phyloP scores from a whole-genome alignment of 2,329 filamentous ascomycete genomes.

The Cercospora nicotianae region DNA sequence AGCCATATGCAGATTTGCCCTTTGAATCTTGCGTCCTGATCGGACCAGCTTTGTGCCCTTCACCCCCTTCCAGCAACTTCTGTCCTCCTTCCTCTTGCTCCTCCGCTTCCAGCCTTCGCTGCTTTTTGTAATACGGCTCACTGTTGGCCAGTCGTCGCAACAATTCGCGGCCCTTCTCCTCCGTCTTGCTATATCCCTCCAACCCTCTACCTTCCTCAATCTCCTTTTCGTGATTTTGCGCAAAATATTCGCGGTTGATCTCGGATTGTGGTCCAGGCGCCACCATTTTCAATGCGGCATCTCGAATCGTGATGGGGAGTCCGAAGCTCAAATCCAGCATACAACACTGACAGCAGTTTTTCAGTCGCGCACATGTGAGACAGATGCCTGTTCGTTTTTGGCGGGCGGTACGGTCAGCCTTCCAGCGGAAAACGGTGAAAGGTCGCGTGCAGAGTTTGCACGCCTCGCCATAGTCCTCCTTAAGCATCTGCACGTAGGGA shows the following conservation, averaged over 20 bases:
- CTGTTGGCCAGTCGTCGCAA: slow-evolving; percentile 81
- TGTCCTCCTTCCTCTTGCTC: slow-evolving; percentile 40
- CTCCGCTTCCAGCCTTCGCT: slow-evolving; percentile 62
- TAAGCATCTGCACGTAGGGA: slow-evolving; percentile 98
- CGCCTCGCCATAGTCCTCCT: slow-evolving; percentile 82
- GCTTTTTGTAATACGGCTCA: slow-evolving; percentile 93
- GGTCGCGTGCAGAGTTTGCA: slow-evolving; percentile 81
- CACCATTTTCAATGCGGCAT: slow-evolving; percentile 97
- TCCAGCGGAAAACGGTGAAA: slow-evolving; percentile 95
- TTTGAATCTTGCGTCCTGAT: slow-evolving; percentile 70
- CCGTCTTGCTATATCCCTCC: slow-evolving; percentile 94
- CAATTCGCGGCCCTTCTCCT: slow-evolving; percentile 91
- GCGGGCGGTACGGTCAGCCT: slow-evolving; percentile 83
- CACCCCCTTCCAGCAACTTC: slow-evolving; percentile 46
- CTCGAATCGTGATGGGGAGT: slow-evolving; percentile 87
- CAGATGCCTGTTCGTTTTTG: slow-evolving; percentile 95
- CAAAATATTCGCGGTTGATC: slow-evolving; percentile 96
- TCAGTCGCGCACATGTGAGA: slow-evolving; percentile 91
- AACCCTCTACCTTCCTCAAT: slow-evolving; percentile 87
- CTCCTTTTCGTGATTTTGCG: slow-evolving; percentile 93
- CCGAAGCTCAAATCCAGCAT: slow-evolving; percentile 98
- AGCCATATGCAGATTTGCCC: slow-evolving; percentile 37
- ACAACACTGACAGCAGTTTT: slow-evolving; percentile 98
- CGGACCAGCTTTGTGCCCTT: slow-evolving; percentile 60
- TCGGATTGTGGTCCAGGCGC: slow-evolving; percentile 88